Evolutionary conservation across 2,329 filamentous ascomycete genomes (phyloP).

Genomic region (Verticillium nubilum): DNA sequence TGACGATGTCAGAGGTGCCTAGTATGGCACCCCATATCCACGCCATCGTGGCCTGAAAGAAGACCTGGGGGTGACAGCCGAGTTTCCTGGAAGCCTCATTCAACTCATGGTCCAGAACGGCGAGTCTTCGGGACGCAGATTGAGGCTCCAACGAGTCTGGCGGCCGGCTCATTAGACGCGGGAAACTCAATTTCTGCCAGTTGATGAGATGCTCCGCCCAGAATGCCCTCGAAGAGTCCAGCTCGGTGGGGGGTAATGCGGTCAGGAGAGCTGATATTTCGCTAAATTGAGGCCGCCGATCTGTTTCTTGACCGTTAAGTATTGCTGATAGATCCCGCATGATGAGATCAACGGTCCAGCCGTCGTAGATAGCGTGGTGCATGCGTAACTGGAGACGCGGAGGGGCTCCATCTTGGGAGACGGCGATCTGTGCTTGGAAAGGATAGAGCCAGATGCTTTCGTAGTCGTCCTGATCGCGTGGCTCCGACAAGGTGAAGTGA

Average conservation of each 20-base stretch:
- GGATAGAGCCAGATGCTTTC: conserved; percentile 45
- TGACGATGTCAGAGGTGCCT: conserved; percentile 60
- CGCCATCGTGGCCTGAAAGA: conserved; percentile 69
- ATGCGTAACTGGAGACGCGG: conserved; percentile 48
- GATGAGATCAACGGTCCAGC: conserved; percentile 83
- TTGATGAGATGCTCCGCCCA: conserved; percentile 64
- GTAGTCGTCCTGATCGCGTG: conserved; percentile 18
- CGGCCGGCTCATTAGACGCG: conserved; percentile 22
- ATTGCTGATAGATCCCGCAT: conserved; percentile 58
- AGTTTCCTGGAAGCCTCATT: conserved; percentile 29
- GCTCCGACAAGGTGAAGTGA: conserved; percentile 8
- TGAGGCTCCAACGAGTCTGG: conserved; percentile 19
- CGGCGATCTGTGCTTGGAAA: conserved; percentile 52
- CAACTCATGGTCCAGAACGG: conserved; percentile 26
- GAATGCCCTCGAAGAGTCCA: conserved; percentile 48
- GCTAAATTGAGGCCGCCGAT: conserved; percentile 52
- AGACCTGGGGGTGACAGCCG: conserved; percentile 57
- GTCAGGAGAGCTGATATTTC: conserved; percentile 48
- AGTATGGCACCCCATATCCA: conserved; percentile 61
- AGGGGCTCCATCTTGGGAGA: conserved; percentile 10
- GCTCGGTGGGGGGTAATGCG: conserved; percentile 14
- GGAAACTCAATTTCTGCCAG: conserved; percentile 51
- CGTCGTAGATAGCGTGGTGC: conserved; percentile 85
- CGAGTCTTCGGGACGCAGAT: conserved; percentile 21
- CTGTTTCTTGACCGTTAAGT: conserved; percentile 24